phyloP scores from a whole-genome alignment of 2,329 filamentous ascomycete species.

The Hypoxylon sp. region DNA sequence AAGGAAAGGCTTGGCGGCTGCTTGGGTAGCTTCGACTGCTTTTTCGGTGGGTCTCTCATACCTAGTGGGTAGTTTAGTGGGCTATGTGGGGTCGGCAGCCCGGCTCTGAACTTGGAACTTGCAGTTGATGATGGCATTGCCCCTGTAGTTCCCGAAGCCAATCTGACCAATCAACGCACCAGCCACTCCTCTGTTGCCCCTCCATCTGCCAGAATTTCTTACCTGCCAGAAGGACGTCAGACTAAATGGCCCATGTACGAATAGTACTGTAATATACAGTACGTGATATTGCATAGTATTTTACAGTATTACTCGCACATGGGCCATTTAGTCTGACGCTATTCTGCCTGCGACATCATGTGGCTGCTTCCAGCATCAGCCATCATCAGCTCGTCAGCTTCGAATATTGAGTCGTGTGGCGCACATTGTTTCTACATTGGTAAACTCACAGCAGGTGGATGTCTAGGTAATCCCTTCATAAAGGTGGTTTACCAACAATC shows the following conservation, averaged over 20 bases:
- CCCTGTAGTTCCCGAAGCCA: conserved; percentile 38
- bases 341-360: conserved; percentile 30
- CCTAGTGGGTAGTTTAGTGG: conserved; percentile 24
- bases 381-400: conserved; percentile 24
- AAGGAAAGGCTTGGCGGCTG: conserved; percentile 20
- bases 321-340: too few species aligned
- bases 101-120: conserved; percentile 41
- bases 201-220: conserved; percentile 26
- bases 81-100: conserved; percentile 27
- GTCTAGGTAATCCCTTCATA: background rate
- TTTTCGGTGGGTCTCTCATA: conserved; percentile 37
- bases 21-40: conserved; percentile 38
- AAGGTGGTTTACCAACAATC: background rate
- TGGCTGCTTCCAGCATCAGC: conserved; percentile 16
- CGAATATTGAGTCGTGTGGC: conserved; percentile 25
- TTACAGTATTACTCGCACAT: too few species aligned
- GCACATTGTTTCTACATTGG: conserved; percentile 18
- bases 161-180: conserved; percentile 29
- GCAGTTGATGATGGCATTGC: conserved; percentile 40
- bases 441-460: background rate
- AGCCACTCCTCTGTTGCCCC: conserved; percentile 34
- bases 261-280: too few species aligned
- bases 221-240: too few species aligned
- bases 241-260: too few species aligned
- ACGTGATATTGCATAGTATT: too few species aligned